Evolutionary conservation across 495 filamentous ascomycete species (phyloP), one percentile per base, ranked within the genome.

Genomic region (Aspergillus conjunctus): DNA sequence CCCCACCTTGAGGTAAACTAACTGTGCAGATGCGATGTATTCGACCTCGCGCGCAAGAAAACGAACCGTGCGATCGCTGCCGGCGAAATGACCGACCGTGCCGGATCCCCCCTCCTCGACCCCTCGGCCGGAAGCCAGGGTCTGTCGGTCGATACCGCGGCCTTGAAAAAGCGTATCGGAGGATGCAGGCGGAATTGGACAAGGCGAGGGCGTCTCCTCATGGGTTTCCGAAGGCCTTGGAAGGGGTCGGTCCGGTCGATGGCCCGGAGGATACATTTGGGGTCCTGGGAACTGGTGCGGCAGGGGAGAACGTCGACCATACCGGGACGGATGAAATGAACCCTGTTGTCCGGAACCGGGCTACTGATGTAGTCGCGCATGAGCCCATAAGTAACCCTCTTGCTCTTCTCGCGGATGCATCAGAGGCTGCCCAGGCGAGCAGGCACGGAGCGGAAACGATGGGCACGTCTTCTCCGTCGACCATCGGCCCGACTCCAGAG

Each of bases 361-460:
- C 5, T 26, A 26, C 2, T 26, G 26, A 5, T 26, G 2, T 26
- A 5, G 26, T 26, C 5, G 26, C 5, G 26, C 45, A 32, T 12
- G 68, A 71, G 51, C 65, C 67, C 9, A 54, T 66, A 17, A 69
- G 67, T 39, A 71, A 71, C 41, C 69, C 67, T 11, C 49, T 71
- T 22, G 69, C 65, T 0, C 45, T 69, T 32, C 43, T 71, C 10
- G 67, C 67, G 7, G 60, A 69, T 51, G 69, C 69, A 10, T 67
- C 67, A 3, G 69, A 62, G 15, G 63, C 63, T 10, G 58, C 64
- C 6, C 64, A 68, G n/a, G 51, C 46, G 15, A 45, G n/a, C 11
- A 5, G 11, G 5, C 31, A n/a, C 11, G 21, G 18, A n/a, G 15
- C 54, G 9, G 22, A 51, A 14, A 9, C 41, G 31, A 31, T 30